phyloP scores from a whole-genome alignment of 192 early-diverging fungal species.

The Linnemannia schmuckeri region DNA sequence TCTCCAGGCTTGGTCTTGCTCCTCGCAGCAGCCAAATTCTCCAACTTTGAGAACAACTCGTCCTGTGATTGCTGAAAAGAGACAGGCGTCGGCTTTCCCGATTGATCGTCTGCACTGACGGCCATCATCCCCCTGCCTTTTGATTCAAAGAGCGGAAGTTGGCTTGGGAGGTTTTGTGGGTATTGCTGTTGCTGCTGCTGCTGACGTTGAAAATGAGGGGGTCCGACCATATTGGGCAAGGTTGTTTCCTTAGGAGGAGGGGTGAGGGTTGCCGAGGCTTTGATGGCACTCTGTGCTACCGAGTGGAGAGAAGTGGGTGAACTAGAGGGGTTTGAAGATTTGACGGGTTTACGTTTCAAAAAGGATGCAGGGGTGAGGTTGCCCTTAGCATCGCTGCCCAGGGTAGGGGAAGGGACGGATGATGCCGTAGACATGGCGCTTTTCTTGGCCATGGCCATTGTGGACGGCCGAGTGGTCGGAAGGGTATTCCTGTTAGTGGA shows the following conservation, averaged over 20 bases:
- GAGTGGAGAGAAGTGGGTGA: not conserved
- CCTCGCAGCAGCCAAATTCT: constrained; percentile 23
- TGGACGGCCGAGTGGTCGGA: not conserved
- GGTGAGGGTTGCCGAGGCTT: constrained; percentile 7
- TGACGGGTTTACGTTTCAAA: constrained; percentile 37
- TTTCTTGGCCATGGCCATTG: constrained; percentile 27
- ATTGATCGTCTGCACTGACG: not conserved
- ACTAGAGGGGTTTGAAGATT: not conserved
- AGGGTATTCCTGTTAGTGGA: not conserved
- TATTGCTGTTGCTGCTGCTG: not conserved
- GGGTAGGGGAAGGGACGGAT: not conserved
- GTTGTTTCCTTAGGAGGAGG: not conserved
- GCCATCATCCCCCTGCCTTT: constrained; percentile 23
- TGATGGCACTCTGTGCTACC: not conserved
- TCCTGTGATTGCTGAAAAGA: constrained; percentile 44
- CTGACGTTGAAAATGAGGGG: not conserved
- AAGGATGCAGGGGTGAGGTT: not conserved
- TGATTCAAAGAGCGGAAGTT: not conserved
- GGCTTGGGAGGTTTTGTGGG: not conserved
- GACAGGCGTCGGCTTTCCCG: constrained; percentile 5
- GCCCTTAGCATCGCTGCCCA: not conserved
- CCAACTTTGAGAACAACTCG: constrained; percentile 40
- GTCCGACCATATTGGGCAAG: constrained; percentile 12
- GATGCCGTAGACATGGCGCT: constrained; percentile 2
- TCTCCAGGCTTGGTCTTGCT: constrained; percentile 10